phyloP scores from a whole-genome alignment of 2,329 filamentous ascomycete species.

The Chaetothyriales sp. region DNA sequence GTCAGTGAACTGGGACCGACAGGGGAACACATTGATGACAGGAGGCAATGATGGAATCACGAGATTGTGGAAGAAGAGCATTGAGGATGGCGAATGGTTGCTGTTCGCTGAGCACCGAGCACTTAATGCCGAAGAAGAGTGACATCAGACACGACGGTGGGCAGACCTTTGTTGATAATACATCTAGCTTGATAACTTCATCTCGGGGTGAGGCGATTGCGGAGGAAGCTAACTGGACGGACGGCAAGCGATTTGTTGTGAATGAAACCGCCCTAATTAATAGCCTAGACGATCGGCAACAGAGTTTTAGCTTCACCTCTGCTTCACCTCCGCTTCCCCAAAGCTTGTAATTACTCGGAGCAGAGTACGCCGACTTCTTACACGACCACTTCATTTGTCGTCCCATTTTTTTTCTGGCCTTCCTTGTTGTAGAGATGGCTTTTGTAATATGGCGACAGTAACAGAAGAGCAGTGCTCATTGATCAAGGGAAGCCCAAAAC shows the following conservation, averaged over 20 bases:
- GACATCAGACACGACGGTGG: background rate
- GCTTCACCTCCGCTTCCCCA: no score
- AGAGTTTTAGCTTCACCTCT: no score
- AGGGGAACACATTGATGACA: slow-evolving; percentile 15
- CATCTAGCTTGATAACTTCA: no score
- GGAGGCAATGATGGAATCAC: slow-evolving; percentile 14
- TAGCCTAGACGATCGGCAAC: no score
- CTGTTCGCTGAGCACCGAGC: slow-evolving; percentile 10
- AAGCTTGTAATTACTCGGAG: background rate
- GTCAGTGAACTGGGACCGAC: slow-evolving; percentile 14
- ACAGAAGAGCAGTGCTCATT: background rate
- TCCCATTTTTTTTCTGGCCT: background rate
- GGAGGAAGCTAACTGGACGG: no score
- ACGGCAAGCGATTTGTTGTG: no score
- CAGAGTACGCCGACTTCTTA: background rate
- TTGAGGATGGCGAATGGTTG: slow-evolving; percentile 9
- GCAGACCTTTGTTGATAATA: no score
- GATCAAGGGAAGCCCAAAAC: background rate
- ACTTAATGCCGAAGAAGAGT: background rate
- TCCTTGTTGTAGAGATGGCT: no score
- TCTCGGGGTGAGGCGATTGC: no score
- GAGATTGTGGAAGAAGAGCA: slow-evolving; percentile 11
- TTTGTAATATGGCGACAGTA: background rate
- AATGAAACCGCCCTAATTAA: no score
- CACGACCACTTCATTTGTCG: background rate